Evolutionary conservation across 495 filamentous ascomycete genomes (phyloP).

Genomic region (Elaphomyces granulatus): DNA sequence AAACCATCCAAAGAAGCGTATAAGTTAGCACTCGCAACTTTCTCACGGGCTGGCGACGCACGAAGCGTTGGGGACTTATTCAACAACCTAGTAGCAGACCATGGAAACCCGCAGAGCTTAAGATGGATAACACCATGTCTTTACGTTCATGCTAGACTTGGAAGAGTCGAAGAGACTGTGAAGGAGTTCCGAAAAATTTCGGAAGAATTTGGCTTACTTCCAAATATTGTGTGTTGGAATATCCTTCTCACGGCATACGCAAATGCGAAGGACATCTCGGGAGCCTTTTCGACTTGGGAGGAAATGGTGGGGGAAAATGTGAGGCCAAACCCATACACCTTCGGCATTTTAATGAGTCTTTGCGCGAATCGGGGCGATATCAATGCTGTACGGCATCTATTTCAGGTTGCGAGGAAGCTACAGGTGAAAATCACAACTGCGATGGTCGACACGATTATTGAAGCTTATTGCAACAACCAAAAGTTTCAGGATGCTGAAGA

Average conservation of each 20-base stretch:
- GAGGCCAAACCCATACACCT: conserved; percentile 45
- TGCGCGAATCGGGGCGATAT: conserved; percentile 62
- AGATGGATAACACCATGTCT: conserved; percentile 38
- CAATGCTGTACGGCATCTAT: conserved; percentile 47
- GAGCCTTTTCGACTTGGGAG: conserved; percentile 44
- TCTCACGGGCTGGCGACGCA: conserved; percentile 21
- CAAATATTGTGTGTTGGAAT: conserved; percentile 52
- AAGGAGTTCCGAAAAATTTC: conserved; percentile 44
- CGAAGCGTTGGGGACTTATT: conserved; percentile 19
- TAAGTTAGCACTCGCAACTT: conserved; percentile 16
- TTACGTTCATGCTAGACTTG: conserved; percentile 48
- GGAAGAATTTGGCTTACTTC: conserved; percentile 37
- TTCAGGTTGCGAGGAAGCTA: conserved; percentile 34
- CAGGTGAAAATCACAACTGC: conserved; percentile 28
- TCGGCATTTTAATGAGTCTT: conserved; percentile 56
- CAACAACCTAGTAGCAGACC: conserved; percentile 18
- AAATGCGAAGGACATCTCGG: conserved; percentile 48
- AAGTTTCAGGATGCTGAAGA: conserved; percentile 44
- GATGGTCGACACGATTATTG: conserved; percentile 51
- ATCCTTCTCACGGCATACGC: conserved; percentile 58
- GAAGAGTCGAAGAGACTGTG: conserved; percentile 41
- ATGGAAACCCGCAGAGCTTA: conserved; percentile 21
- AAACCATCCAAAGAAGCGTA: conserved; percentile 20
- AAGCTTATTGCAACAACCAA: conserved; percentile 53
- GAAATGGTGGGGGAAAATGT: conserved; percentile 31